Conservation (phyloP, 345 rosid species). For the Garcia nutans region DNA sequence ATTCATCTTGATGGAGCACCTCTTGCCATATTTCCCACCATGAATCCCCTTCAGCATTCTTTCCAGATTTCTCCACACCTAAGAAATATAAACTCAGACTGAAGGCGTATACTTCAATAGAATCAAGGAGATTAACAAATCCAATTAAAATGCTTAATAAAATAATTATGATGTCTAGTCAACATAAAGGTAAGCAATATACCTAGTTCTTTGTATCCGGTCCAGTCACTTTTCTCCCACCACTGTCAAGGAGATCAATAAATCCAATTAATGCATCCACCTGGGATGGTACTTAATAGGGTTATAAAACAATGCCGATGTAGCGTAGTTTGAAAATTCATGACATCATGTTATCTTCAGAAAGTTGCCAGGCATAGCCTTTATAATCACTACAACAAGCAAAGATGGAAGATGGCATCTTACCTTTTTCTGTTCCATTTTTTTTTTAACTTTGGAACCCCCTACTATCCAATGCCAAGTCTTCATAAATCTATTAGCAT, state of each 20-base stretch:
- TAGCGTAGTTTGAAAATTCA: slow-evolving; percentile 10
- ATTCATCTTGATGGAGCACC: slow-evolving; percentile 95
- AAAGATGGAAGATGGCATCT: background rate
- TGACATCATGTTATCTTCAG: slow-evolving; percentile 8
- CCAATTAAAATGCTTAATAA: background rate
- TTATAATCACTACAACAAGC: background rate
- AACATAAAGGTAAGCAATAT: slow-evolving; percentile 27
- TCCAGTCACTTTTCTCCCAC: slow-evolving; percentile 99
- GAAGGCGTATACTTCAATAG: slow-evolving; percentile 8
- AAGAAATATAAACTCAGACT: slow-evolving; percentile 24
- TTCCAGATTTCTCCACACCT: slow-evolving; percentile 99
- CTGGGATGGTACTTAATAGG: slow-evolving; percentile 52
- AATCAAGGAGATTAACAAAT: background rate
- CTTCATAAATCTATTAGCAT: background rate
- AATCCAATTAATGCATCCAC: slow-evolving; percentile 74
- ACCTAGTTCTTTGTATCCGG: slow-evolving; percentile 98
- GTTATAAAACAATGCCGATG: slow-evolving; percentile 44
- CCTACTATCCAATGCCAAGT: background rate
- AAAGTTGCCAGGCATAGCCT: background rate
- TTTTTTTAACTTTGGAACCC: background rate
- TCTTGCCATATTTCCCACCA: slow-evolving; percentile 99
- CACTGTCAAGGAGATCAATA: slow-evolving; percentile 94
- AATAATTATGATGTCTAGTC: background rate
- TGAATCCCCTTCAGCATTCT: slow-evolving; percentile 89
- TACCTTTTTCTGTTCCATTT: background rate